Percentiles rank a stretch among this genome's conserved stretches.
Conservation (phyloP, 805 yeast species). For the Nakazawaea pomicola region DNA sequence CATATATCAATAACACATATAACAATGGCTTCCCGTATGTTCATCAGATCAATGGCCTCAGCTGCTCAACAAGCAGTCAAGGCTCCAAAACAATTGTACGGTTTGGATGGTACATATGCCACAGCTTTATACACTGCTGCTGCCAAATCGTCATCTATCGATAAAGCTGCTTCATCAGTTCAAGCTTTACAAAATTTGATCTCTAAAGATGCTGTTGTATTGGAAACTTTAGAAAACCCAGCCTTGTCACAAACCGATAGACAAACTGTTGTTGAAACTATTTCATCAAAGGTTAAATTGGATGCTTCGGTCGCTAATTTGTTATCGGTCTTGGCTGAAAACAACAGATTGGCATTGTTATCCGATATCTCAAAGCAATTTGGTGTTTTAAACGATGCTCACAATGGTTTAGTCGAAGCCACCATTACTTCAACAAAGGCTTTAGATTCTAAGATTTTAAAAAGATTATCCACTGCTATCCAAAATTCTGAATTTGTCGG, state of each 20-base stretch:
- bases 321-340: conserved; percentile 81
- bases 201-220: conserved; percentile 58
- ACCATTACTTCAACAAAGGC: conserved; percentile 83
- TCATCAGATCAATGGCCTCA: conserved; percentile 69
- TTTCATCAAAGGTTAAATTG: conserved; percentile 42
- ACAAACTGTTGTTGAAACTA: conserved; percentile 57
- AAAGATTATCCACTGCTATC: conserved; percentile 75
- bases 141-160: conserved; percentile 72
- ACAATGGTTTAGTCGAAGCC: conserved; percentile 90
- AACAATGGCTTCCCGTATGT: conserved; percentile 58
- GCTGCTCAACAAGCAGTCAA: conserved; percentile 53
- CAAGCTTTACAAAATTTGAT: conserved; percentile 50
- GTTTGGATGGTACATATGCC: conserved; percentile 96
- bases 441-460: conserved; percentile 74
- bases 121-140: conserved; percentile 92
- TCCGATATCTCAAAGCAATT: conserved; percentile 64
- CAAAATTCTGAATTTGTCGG: conserved; percentile 79
- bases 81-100: conserved; percentile 92
- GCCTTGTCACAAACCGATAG: conserved; percentile 76
- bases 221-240: conserved; percentile 69
- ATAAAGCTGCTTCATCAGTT: conserved; percentile 61
- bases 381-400: conserved; percentile 75
- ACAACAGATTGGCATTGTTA: conserved; percentile 83
- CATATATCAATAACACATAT: neutral
- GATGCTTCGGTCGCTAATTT: conserved; percentile 77